Conservation (phyloP, 257 asterid genomes). For the Rhazya stricta region DNA sequence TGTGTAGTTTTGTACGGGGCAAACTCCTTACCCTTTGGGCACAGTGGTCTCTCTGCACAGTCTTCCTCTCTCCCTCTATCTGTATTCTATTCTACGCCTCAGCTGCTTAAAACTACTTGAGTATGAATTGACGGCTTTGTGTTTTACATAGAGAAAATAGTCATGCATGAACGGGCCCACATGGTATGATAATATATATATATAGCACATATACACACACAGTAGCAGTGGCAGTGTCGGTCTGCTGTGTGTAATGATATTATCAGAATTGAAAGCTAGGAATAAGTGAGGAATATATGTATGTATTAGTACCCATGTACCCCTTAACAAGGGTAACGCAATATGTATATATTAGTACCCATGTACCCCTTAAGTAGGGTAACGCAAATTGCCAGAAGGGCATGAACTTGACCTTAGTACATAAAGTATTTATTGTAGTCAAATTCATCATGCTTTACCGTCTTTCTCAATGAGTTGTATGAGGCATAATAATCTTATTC, state of each 20-base stretch:
- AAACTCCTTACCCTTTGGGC: slow-evolving; percentile 3
- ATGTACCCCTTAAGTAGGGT: neutral
- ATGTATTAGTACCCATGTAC: neutral
- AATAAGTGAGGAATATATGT: slow-evolving; percentile 9
- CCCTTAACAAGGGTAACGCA: neutral
- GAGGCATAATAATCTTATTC: slow-evolving; percentile 3
- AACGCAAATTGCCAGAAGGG: neutral
- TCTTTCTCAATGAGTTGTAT: slow-evolving; percentile 20
- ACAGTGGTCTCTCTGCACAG: slow-evolving; percentile 1
- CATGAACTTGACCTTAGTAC: neutral
- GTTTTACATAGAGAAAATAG: slow-evolving; percentile 26
- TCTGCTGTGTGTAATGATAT: slow-evolving; percentile 9
- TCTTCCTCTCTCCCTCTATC: neutral
- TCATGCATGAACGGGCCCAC: slow-evolving; percentile 32
- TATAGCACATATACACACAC: neutral
- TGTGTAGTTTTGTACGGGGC: slow-evolving; percentile 4
- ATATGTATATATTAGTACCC: neutral
- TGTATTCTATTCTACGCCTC: neutral
- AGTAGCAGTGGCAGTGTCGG: slow-evolving; percentile 16
- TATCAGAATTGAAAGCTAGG: neutral
- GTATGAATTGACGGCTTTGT: slow-evolving; percentile 46
- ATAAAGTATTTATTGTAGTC: slow-evolving; percentile 1
- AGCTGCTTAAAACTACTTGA: slow-evolving; percentile 24
- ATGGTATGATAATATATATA: slow-evolving; percentile 4
- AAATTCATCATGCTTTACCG: slow-evolving; percentile 3